Base-by-base conservation (phyloP, 2,329 filamentous ascomycete species). In the Dactylellina leptospora region DNA sequence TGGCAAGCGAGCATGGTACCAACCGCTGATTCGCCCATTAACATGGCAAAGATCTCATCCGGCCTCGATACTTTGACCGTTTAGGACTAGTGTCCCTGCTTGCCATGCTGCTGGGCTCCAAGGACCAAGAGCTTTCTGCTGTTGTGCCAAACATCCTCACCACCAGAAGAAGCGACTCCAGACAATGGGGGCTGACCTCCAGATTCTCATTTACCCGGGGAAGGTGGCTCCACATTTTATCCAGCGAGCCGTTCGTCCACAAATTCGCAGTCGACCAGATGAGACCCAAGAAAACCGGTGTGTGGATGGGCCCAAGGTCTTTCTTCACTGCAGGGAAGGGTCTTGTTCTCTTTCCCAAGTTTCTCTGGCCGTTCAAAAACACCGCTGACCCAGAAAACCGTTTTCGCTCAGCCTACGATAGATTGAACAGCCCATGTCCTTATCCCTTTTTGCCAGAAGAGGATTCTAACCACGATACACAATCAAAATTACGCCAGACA, bases 221-320 rank as follows among this genome's bases (percentile, higher is more conserved):
- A 63, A 47, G 64, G 59, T 72, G 68, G 68, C 53, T 72, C 59
- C 53, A 25, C 68, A 64, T 38, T 71, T 62, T 62, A 72, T 44
- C 59, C 68, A 64, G 54, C 45, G 36, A 53, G 51, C 68, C 68
- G 59, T 47, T 59, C 45, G 59, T 54, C 62, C 62, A 59, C 54
- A 50, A 58, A 58, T 47, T 51, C 27, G 18, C 38, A 45, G 44
- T 58, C 13, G 30, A 33, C 55, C 27, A 38, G 27, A 44, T 51
- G 47, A 38, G 42, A 36, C 22, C n/a, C 56, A 42, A 47, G 54
- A 40, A 61, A 38, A 42, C 9, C 33, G 55, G 13, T n/a, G 64
- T 62, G 64, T 42, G 63, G 45, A 61, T 33, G 48, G 16, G 36
- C 30, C 33, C 42, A n/a, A n/a, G n/a, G n/a, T n/a, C n/a, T n/a